These are phyloP conservation scores for Ceratocystis albifundus DNA, from an alignment of 2,329 filamentous ascomycete genomes.

Conservation along the genomic window DNA sequence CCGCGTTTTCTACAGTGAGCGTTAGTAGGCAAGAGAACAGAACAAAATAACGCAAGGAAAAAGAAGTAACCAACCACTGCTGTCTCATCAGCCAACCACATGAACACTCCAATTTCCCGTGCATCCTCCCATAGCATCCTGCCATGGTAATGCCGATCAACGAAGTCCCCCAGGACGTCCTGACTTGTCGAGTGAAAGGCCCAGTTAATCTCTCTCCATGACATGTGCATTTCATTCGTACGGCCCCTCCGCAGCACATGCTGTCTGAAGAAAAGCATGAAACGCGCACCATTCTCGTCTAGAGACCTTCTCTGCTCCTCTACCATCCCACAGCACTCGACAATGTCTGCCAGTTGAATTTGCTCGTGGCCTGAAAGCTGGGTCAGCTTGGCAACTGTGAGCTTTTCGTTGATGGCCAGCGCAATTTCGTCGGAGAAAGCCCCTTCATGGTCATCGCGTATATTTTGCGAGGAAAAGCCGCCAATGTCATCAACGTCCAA, in stretches of 20 bases:
- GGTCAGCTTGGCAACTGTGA: constrained; percentile 63
- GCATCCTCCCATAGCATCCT: constrained; percentile 77
- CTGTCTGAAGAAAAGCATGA: constrained; percentile 77
- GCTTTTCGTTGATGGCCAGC: constrained; percentile 57
- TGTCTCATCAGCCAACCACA: constrained; percentile 75
- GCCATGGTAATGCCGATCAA: constrained; percentile 66
- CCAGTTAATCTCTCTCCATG: constrained; percentile 73
- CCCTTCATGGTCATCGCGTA: constrained; percentile 33
- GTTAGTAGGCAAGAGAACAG: background rate
- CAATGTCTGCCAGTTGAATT: constrained; percentile 70
- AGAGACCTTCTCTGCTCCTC: constrained; percentile 80
- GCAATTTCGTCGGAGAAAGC: constrained; percentile 62
- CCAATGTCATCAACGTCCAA: constrained; percentile 13
- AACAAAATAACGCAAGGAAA: background rate
- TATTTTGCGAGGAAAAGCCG: constrained; percentile 11
- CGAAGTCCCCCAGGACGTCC: constrained; percentile 77
- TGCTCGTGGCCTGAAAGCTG: constrained; percentile 77
- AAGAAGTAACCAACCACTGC: constrained; percentile 51
- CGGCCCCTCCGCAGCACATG: constrained; percentile 59
- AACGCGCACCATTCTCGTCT: constrained; percentile 79
- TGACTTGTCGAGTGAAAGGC: constrained; percentile 77
- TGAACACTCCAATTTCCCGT: constrained; percentile 77
- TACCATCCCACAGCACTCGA: constrained; percentile 73
- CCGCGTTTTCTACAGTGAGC: constrained; percentile 26
- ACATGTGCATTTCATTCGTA: constrained; percentile 53